Conservation (phyloP, 805 yeast species). For the Monosporozyma unispora region DNA sequence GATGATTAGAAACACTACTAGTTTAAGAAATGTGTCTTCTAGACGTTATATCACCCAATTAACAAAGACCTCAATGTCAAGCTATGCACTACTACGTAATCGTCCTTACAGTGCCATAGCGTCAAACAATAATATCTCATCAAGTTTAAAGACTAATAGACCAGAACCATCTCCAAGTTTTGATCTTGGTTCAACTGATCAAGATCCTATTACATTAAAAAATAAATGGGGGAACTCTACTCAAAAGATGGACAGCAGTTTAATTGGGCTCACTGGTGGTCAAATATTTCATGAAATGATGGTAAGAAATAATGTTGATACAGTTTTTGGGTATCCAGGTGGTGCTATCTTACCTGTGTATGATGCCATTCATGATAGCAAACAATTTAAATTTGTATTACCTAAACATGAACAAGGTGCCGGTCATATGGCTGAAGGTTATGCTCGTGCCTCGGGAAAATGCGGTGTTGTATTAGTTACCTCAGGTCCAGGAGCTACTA, state of each 20-base stretch:
- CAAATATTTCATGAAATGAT: conserved; percentile 98
- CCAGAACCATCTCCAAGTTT: conserved; percentile 33
- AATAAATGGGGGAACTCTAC: conserved; percentile 5
- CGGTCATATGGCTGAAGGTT: conserved; percentile 99
- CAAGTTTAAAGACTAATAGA: no score
- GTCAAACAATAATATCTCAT: no score
- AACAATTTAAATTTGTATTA: conserved; percentile 77
- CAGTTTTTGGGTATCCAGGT: conserved; percentile 96
- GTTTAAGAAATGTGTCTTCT: neutral
- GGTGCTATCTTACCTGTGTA: conserved; percentile 98
- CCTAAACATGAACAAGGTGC: conserved; percentile 99
- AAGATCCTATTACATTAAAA: neutral
- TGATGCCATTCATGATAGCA: conserved; percentile 91
- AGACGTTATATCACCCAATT: neutral
- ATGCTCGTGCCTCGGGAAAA: conserved; percentile 89
- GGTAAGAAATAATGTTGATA: conserved; percentile 91
- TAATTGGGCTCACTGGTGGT: conserved; percentile 96
- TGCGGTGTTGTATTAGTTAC: conserved; percentile 97
- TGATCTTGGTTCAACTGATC: conserved; percentile 18
- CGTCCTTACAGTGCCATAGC: conserved; percentile 2
- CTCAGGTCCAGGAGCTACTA: conserved; percentile 99
- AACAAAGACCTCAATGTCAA: conserved; percentile 1
- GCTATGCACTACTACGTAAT: neutral
- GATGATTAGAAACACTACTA: conserved; percentile 1
- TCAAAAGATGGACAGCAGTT: conserved; percentile 60